Conservation (phyloP, 371 early-diverging fungal genomes). For the Mortierella sp. region DNA sequence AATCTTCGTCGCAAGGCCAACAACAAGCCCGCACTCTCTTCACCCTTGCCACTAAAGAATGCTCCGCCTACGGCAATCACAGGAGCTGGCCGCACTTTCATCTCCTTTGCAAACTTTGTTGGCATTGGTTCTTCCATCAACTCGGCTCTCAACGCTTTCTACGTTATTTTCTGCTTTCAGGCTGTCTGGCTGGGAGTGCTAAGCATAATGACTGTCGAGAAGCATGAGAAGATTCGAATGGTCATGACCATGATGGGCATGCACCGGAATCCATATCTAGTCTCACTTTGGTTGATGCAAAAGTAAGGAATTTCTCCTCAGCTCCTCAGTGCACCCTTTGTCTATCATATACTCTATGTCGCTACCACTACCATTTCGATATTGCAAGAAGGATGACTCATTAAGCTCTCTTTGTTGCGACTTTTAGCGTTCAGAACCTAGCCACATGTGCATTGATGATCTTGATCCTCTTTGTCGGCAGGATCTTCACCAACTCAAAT, state of each 20-base stretch:
- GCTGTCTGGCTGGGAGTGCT: slow-evolving; percentile 47
- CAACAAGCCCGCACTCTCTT: slow-evolving; percentile 45
- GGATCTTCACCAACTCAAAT: slow-evolving; percentile 37
- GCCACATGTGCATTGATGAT: slow-evolving; percentile 43
- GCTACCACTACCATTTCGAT: neutral
- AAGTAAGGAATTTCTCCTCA: slow-evolving; percentile 27
- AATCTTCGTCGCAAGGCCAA: slow-evolving; percentile 52
- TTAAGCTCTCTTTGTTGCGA: neutral
- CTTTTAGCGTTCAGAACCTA: slow-evolving; percentile 31
- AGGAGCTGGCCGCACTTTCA: slow-evolving; percentile 39
- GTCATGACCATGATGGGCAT: slow-evolving; percentile 57
- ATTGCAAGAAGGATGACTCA: neutral
- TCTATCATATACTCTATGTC: neutral
- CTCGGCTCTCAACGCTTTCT: slow-evolving; percentile 40
- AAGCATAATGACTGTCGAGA: slow-evolving; percentile 45
- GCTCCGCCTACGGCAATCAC: slow-evolving; percentile 18
- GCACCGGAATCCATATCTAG: slow-evolving; percentile 37
- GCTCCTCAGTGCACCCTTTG: no score
- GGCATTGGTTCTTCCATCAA: slow-evolving; percentile 38
- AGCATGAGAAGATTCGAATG: slow-evolving; percentile 38
- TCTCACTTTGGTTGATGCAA: slow-evolving; percentile 49
- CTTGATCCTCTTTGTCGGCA: slow-evolving; percentile 43
- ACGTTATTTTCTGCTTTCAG: slow-evolving; percentile 55
- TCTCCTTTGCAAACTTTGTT: slow-evolving; percentile 48
- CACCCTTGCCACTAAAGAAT: slow-evolving; percentile 48